These are phyloP conservation scores for Backusella westeae DNA, from an alignment of 192 early-diverging fungal genomes.

Conservation along the genomic window DNA sequence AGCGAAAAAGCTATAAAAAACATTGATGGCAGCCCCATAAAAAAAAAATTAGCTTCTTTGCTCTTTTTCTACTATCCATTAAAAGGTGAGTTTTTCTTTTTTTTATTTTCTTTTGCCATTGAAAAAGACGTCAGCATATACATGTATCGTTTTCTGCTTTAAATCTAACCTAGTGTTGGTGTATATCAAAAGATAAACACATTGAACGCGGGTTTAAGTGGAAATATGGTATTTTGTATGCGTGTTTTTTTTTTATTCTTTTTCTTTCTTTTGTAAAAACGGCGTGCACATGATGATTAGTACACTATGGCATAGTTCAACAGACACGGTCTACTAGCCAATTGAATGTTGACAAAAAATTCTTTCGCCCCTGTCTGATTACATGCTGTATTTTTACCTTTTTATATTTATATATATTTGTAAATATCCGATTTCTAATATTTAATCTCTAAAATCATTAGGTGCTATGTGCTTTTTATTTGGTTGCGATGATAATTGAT, in stretches of 20 bases:
- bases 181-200: neutral
- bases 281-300: constrained; percentile 2
- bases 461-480: neutral
- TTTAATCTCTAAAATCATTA: neutral
- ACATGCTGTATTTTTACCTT: neutral
- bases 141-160: neutral
- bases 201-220: neutral
- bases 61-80: neutral
- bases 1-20: neutral
- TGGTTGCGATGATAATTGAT: neutral
- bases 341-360: constrained; percentile 11
- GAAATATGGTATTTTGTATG: neutral
- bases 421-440: neutral
- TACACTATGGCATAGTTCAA: constrained; percentile 10
- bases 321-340: constrained; percentile 9
- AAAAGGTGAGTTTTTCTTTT: neutral
- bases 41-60: neutral
- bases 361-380: constrained; percentile 15
- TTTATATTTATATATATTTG: neutral
- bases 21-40: neutral
- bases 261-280: neutral
- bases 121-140: neutral
- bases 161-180: neutral
- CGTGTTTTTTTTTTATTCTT: neutral
- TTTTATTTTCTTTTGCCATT: neutral